Base-by-base conservation (phyloP, 345 rosid species). In the Kernera saxatilis region DNA sequence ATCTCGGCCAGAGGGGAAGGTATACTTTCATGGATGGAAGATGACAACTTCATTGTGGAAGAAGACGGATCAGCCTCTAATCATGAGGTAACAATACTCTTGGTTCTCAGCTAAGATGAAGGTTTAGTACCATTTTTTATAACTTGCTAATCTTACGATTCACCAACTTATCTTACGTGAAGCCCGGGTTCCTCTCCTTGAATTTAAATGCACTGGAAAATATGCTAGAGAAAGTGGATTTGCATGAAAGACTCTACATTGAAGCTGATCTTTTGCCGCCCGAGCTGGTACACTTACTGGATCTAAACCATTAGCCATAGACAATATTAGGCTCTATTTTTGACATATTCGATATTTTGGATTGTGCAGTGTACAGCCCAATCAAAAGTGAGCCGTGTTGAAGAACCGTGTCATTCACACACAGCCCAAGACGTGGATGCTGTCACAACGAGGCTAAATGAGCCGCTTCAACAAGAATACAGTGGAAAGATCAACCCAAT, bases 1-100 rank as follows among this genome's bases (percentile, higher is more conserved):
- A 84, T 94, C 64, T 82, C 86, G 4, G 86, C 82, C 19, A 86
- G 84, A 53, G 96, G 95, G 25, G 96, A 94, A 73, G 72, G 84
- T 63, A 71, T 85, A 53, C 22, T 89, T n/a, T 86, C 95, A 17
- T 89, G 88, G 97, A 76, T 71, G 78, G 77, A 80, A 48, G 87
- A 85, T 69, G 93, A 86, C 39, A 86, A 83, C 67, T 91, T 93
- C 53, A 8, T 80, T 11, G 81, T 91, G 41, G 70, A 62, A 67
- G 91, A 88, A 51, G 95, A 89, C 23, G 79, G 77, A 62, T 40
- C 82, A 49, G 40, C 75, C 62, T 78, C 82, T 11, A 44, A 69
- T 69, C 84, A 77, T 6, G 91, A 91, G 92, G 98, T 91, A 81
- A 49, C 30, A 0, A 23, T 3, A 60, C 36, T 15, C 27, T 58